A percentile compares a stretch with the other conserved stretches of the same genome.
Conservation (phyloP, 805 yeast species). For the Ogataea populi-albae region DNA sequence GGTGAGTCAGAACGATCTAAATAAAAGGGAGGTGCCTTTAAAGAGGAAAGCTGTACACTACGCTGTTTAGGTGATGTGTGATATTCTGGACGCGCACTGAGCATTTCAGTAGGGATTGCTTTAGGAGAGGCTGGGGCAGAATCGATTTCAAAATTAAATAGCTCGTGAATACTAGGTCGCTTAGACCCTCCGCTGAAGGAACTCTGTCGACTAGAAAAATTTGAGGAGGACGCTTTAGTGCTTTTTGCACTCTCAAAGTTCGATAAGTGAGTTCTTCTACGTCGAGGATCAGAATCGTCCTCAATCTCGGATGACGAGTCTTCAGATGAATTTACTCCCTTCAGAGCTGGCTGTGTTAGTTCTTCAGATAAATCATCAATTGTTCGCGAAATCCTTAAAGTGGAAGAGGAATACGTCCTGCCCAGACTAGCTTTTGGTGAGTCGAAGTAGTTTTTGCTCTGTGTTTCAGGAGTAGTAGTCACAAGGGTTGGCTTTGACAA, state of each 20-base stretch:
- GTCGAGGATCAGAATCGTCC: constrained; percentile 7
- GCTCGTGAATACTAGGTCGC: constrained; percentile 15
- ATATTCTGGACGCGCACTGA: constrained; percentile 1
- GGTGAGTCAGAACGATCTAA: not conserved
- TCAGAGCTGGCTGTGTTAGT: not conserved
- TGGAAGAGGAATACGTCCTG: constrained; percentile 19
- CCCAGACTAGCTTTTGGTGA: constrained; percentile 20
- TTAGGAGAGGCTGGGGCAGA: constrained; percentile 17
- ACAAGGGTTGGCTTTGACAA: too few relatives aligned
- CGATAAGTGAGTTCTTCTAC: constrained; percentile 1
- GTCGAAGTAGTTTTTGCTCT: constrained; percentile 18
- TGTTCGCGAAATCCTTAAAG: constrained; percentile 21
- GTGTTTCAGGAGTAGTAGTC: too few relatives aligned
- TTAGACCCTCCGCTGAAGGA: constrained; percentile 13
- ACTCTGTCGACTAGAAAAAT: constrained; percentile 17
- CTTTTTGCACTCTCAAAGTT: constrained; percentile 5
- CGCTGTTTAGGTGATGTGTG: not conserved
- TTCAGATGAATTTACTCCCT: constrained; percentile 1
- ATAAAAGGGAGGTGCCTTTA: constrained; percentile 2
- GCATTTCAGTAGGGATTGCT: constrained; percentile 6
- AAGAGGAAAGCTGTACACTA: not conserved
- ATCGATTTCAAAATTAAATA: constrained; percentile 9
- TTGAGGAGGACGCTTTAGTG: constrained; percentile 15
- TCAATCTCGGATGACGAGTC: constrained; percentile 9
- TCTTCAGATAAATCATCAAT: not conserved